phyloP scores from a whole-genome alignment of 2,329 filamentous ascomycete species.

The Cercospora nicotianae region DNA sequence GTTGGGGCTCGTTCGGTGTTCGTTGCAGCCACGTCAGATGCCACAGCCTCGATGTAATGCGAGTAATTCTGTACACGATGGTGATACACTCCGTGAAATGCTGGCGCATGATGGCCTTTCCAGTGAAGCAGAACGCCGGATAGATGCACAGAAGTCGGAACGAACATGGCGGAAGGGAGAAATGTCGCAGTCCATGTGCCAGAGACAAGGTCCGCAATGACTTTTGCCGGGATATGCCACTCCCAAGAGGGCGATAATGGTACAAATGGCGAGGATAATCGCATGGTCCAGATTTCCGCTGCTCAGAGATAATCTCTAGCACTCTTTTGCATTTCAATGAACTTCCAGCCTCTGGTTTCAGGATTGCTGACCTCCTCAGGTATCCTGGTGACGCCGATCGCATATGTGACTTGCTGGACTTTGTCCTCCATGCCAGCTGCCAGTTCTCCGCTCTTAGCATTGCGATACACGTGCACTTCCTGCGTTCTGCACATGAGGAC shows the following conservation, averaged over 20 bases:
- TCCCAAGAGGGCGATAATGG: background rate
- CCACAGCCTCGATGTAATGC: constrained; percentile 8
- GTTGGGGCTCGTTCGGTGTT: background rate
- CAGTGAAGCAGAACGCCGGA: constrained; percentile 15
- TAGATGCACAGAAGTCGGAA: constrained; percentile 21
- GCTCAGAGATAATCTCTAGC: constrained; percentile 80
- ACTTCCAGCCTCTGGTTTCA: constrained; percentile 92
- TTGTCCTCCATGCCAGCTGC: constrained; percentile 98
- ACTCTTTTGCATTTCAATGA: constrained; percentile 99
- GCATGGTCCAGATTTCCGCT: background rate
- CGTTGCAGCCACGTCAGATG: background rate
- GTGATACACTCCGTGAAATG: constrained; percentile 11
- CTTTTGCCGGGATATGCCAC: background rate
- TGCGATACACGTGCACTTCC: constrained; percentile 95
- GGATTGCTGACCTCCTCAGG: constrained; percentile 96
- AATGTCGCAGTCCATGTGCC: background rate
- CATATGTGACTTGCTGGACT: constrained; percentile 96
- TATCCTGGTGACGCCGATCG: constrained; percentile 90
- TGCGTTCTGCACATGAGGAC: constrained; percentile 96
- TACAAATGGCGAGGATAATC: background rate
- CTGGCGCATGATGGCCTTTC: constrained; percentile 4
- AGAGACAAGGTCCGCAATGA: background rate
- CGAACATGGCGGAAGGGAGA: background rate
- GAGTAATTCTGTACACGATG: constrained; percentile 18
- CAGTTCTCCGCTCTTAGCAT: constrained; percentile 83